Conservation (phyloP, 1,139 yeast species). For the Candida neerlandica region DNA sequence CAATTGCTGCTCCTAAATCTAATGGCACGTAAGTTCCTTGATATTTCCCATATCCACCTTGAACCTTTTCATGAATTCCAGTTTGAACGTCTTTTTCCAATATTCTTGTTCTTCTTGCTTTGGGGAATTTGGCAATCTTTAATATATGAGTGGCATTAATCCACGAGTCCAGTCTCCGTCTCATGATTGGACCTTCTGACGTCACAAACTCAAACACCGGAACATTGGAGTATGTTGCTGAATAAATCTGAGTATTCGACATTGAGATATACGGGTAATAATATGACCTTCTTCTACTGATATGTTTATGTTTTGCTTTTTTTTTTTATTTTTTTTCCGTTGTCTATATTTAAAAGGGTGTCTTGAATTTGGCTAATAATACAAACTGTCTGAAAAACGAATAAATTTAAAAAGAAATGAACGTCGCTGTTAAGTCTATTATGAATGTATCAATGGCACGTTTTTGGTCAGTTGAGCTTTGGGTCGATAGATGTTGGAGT, state of each 20-base stretch:
- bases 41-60: conserved; percentile 93
- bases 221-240: conserved; percentile 83
- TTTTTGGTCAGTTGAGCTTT: too few species aligned
- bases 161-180: conserved; percentile 78
- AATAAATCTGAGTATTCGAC: conserved; percentile 53
- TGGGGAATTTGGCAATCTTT: conserved; percentile 84
- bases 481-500: background rate
- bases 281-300: background rate
- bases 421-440: too few species aligned
- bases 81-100: conserved; percentile 86
- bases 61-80: conserved; percentile 87
- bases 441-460: too few species aligned
- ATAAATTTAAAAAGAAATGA: too few species aligned
- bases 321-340: background rate
- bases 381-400: too few species aligned
- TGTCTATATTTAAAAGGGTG: too few species aligned
- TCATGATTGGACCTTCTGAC: conserved; percentile 78
- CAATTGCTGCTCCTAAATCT: conserved; percentile 63
- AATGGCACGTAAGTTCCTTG: conserved; percentile 95
- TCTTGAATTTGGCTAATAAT: too few species aligned
- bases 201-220: conserved; percentile 73
- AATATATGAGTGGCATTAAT: conserved; percentile 91
- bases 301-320: too few species aligned
- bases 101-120: conserved; percentile 81
- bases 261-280: background rate